Evolutionary conservation across 108 stramenopile genomes (phyloP).

Genomic region (Epipyxis sp.): DNA sequence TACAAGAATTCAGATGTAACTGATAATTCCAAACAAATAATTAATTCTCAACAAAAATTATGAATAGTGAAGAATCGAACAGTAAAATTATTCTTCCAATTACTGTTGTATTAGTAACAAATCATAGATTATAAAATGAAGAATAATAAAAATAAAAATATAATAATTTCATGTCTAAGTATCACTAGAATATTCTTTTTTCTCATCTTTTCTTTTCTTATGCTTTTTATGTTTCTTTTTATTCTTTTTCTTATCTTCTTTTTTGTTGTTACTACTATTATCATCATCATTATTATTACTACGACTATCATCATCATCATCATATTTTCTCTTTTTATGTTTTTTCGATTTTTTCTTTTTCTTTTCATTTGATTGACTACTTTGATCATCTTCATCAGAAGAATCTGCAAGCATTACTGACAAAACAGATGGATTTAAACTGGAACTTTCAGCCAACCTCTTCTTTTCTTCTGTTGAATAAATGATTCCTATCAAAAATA

Average conservation of each 20-base stretch:
- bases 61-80: no score
- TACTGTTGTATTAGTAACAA: no score
- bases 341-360: background rate
- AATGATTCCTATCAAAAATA: no score
- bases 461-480: no score
- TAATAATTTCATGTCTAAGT: no score
- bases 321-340: background rate
- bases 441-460: background rate
- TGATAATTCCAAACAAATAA: no score
- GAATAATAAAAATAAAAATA: no score
- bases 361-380: background rate
- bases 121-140: no score
- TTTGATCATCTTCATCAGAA: background rate
- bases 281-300: background rate
- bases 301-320: background rate
- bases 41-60: no score
- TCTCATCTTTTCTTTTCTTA: background rate
- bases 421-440: background rate
- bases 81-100: no score
- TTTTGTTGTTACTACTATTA: background rate
- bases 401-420: background rate
- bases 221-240: conserved; percentile 5
- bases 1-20: no score
- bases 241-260: conserved; percentile 8
- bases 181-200: background rate